A percentile compares a stretch with the other conserved stretches of the same genome.
Evolutionary conservation across 2,329 filamentous ascomycete genomes (phyloP).

Genomic region (Alternaria triticina): DNA sequence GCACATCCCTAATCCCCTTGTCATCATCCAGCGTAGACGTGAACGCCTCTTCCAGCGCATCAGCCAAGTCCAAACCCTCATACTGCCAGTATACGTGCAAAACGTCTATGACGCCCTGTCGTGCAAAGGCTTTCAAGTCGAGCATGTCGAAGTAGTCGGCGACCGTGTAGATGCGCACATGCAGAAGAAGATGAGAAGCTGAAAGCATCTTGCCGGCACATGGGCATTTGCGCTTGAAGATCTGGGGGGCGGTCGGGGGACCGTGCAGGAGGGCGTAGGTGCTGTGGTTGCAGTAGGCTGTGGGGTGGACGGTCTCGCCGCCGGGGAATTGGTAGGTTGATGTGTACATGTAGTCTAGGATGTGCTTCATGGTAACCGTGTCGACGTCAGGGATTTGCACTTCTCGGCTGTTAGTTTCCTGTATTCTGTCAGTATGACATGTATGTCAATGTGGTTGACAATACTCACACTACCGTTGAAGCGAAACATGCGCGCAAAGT

Average conservation of each 20-base stretch:
- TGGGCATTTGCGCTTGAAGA: conserved; percentile 9
- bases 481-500: conserved; percentile 14
- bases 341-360: conserved; percentile 15
- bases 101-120: background rate
- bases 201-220: conserved; percentile 3
- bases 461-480: conserved; percentile 6
- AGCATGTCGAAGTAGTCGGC: conserved; percentile 11
- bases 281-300: conserved; percentile 7
- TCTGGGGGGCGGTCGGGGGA: background rate
- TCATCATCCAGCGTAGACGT: conserved; percentile 7
- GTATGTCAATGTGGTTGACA: no score
- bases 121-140: conserved; percentile 4
- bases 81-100: conserved; percentile 16
- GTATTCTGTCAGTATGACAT: background rate
- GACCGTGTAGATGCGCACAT: conserved; percentile 11
- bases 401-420: background rate
- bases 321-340: conserved; percentile 3
- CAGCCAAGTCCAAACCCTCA: background rate
- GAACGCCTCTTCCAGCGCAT: conserved; percentile 10
- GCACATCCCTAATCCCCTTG: background rate
- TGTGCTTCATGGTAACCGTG: conserved; percentile 1
- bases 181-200: conserved; percentile 4
- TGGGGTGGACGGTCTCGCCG: background rate
- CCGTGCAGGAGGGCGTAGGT: background rate
- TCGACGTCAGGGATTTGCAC: background rate